Evolutionary conservation across 2,329 filamentous ascomycete species (phyloP).

Genomic region (Trichoderma koningii): DNA sequence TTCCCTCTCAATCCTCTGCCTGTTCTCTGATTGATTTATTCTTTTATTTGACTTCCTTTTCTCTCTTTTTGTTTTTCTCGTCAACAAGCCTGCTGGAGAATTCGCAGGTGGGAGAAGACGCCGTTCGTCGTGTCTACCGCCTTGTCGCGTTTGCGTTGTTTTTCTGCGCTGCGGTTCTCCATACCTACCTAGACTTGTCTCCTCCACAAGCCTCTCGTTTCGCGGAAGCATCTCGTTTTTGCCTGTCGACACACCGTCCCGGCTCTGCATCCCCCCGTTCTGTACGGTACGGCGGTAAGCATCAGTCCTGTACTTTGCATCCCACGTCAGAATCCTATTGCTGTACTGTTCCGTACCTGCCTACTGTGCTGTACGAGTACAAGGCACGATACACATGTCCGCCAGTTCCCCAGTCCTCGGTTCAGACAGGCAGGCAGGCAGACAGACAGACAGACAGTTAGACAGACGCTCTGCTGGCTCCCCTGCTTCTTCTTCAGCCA

Average conservation of each 20-base stretch:
- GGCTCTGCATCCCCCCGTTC: constrained; percentile 21
- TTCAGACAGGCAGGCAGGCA: constrained; percentile 28
- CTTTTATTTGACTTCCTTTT: background rate
- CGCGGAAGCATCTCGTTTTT: constrained; percentile 4
- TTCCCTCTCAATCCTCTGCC: constrained; percentile 14
- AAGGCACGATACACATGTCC: too few relatives aligned
- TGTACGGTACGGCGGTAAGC: constrained; percentile 29
- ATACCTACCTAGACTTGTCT: background rate
- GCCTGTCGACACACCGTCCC: background rate
- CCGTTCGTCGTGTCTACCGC: constrained; percentile 2
- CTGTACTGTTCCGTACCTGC: too few relatives aligned
- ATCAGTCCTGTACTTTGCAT: constrained; percentile 35
- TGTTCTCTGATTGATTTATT: constrained; percentile 16
- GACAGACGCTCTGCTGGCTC: constrained; percentile 38
- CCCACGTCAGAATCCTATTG: constrained; percentile 33
- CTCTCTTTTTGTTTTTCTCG: too few relatives aligned
- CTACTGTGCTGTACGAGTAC: too few relatives aligned
- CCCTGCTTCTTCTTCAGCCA: constrained; percentile 37
- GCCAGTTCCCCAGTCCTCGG: constrained; percentile 26
- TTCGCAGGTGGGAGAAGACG: background rate
- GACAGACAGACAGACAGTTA: too few relatives aligned
- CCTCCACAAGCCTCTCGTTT: background rate
- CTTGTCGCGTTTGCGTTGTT: constrained; percentile 9
- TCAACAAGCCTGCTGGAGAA: background rate
- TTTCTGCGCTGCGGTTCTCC: constrained; percentile 3